These are phyloP conservation scores for Hymenoscyphus scutula DNA, from an alignment of 2,329 filamentous ascomycete genomes.

Conservation along the genomic window DNA sequence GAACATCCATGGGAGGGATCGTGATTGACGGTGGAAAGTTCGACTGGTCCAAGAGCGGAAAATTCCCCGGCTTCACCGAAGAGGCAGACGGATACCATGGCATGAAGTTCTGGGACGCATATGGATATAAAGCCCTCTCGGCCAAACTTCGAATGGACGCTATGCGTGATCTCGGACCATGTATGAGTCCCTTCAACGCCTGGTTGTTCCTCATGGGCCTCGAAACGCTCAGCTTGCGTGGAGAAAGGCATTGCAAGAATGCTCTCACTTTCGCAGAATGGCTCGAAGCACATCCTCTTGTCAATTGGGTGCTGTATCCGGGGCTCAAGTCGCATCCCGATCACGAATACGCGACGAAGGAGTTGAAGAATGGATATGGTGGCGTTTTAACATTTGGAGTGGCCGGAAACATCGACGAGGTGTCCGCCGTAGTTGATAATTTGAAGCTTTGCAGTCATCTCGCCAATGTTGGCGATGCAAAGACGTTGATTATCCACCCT, in stretches of 20 bases:
- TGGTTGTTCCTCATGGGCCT: constrained; percentile 66
- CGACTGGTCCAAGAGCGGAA: constrained; percentile 63
- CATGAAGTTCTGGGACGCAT: constrained; percentile 66
- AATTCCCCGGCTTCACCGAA: constrained; percentile 69
- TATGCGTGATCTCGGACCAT: constrained; percentile 61
- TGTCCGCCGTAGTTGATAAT: constrained; percentile 64
- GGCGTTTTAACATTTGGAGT: constrained; percentile 68
- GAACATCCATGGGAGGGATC: constrained; percentile 63
- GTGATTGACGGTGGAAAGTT: constrained; percentile 66
- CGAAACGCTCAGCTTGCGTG: constrained; percentile 63
- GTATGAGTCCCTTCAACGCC: constrained; percentile 65
- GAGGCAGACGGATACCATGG: constrained; percentile 62
- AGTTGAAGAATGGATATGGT: constrained; percentile 62
- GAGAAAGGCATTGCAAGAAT: constrained; percentile 63
- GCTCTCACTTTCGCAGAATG: constrained; percentile 60
- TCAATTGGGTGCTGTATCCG: constrained; percentile 68
- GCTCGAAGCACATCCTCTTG: constrained; percentile 62
- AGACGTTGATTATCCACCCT: constrained; percentile 64
- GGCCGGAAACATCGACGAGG: constrained; percentile 61
- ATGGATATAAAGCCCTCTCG: constrained; percentile 61
- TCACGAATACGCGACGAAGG: constrained; percentile 63
- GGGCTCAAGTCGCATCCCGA: constrained; percentile 60
- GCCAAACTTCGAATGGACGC: constrained; percentile 66
- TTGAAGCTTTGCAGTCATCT: constrained; percentile 69
- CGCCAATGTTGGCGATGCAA: constrained; percentile 64